Evolutionary conservation across 495 filamentous ascomycete species (phyloP).

Genomic region (Hypoxylon subgilvum): DNA sequence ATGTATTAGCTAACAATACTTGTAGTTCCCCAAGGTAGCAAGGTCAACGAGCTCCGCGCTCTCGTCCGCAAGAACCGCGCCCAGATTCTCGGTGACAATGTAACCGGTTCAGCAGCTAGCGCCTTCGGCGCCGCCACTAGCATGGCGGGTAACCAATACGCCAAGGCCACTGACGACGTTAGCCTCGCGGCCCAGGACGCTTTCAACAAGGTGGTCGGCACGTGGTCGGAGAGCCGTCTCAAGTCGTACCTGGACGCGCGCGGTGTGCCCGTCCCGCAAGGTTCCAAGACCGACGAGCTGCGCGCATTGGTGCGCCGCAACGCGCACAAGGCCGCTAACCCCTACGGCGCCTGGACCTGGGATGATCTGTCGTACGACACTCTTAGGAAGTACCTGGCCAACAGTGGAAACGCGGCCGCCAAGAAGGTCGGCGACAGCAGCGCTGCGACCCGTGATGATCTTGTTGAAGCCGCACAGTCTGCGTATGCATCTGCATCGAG

Average conservation of each 20-base stretch:
- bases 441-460: conserved; percentile 72
- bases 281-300: conserved; percentile 78
- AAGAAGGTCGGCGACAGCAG: conserved; percentile 70
- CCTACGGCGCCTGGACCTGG: conserved; percentile 81
- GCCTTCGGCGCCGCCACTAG: conserved; percentile 81
- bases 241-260: conserved; percentile 78
- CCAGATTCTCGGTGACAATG: conserved; percentile 71
- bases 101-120: conserved; percentile 64
- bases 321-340: conserved; percentile 72
- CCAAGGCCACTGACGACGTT: conserved; percentile 75
- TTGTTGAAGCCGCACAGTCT: conserved; percentile 72
- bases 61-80: conserved; percentile 89
- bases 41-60: conserved; percentile 84
- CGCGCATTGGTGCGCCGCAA: conserved; percentile 74
- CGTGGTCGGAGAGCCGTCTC: conserved; percentile 75
- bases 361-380: conserved; percentile 82
- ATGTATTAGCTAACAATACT: conserved; percentile 56
- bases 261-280: conserved; percentile 75
- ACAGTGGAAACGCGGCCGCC: conserved; percentile 64
- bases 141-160: conserved; percentile 77
- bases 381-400: conserved; percentile 71
- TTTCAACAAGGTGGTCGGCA: conserved; percentile 66
- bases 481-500: conserved; percentile 72
- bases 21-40: conserved; percentile 87
- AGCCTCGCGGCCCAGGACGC: conserved; percentile 67